Base-by-base conservation (phyloP, 129 eudicot species). In the Tagetes erecta region DNA sequence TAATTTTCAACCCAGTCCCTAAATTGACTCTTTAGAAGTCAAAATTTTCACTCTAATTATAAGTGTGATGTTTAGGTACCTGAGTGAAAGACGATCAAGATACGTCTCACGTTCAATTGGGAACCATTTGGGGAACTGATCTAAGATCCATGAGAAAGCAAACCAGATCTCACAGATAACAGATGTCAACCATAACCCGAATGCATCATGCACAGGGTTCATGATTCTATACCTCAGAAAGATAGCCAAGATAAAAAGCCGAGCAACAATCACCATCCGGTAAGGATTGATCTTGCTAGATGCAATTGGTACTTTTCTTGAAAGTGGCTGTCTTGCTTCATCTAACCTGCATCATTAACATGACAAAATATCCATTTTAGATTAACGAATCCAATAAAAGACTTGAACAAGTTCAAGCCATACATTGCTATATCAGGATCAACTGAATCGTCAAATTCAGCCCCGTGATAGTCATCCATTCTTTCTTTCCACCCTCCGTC, bases 71-170 rank as follows among this genome's bases (percentile, higher is more conserved):
- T 20, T 56, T 30, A 1, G 36, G 71, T 64, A 92, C 98, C 99
- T 94, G 73, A 94, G 86, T 84, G 99, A 94, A 64, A 94, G 99
- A 73, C 96, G 97, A 64, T 94, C 99, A 34, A 91, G 91, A 71
- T 91, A 94, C 52, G 99, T 94, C 82, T 94, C 99, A 1, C 99
- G 97, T 52, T 88, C 93, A 45, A 94, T 94, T n/a, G 96, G 99
- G 82, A 83, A 91, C 99, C 99, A 94, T 77, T 94, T 94, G 52
- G 99, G 99, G 78, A 94, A 94, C 87, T 94, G 99, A 91, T 94
- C 99, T 13, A 94, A 97, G 73, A 94, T 94, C 99, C 99, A 94
- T 39, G 99, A 94, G 85, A 86, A 51, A 41, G 99, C 99, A 79
- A 94, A 94, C 99, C 99, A 94, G 77, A 94, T 94, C 82, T 94